Evolutionary conservation across 2,329 filamentous ascomycete genomes (phyloP).

Genomic region (Metarhizium album): DNA sequence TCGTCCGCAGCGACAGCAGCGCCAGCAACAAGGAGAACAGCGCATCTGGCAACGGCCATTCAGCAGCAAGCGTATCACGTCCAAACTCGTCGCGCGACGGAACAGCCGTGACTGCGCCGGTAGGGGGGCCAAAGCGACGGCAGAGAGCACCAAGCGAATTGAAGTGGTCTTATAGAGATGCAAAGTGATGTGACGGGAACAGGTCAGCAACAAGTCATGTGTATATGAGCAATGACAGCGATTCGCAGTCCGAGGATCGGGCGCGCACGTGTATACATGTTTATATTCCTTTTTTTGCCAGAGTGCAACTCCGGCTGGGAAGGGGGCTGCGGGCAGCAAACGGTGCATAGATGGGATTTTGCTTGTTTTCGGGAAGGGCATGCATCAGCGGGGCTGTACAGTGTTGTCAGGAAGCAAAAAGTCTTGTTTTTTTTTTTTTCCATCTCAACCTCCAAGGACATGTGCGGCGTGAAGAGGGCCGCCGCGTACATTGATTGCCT

Average conservation of each 20-base stretch:
- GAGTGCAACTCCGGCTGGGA: no score
- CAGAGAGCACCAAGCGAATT: conserved; percentile 16
- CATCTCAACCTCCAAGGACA: neutral
- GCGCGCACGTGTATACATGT: neutral
- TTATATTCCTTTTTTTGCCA: neutral
- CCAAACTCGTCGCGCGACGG: conserved; percentile 4
- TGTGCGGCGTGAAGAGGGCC: neutral
- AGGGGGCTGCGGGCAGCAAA: neutral
- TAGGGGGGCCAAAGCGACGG: conserved; percentile 15
- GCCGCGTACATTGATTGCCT: neutral
- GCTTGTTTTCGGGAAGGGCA: neutral
- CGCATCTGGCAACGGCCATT: neutral
- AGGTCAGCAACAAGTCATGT: neutral
- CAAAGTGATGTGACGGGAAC: neutral
- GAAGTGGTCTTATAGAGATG: conserved; percentile 14
- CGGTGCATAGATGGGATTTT: neutral
- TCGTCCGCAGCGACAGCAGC: conserved; percentile 28
- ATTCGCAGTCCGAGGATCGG: neutral
- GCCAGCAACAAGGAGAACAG: conserved; percentile 29
- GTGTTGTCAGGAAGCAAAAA: neutral
- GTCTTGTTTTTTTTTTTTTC: neutral
- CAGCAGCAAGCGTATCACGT: neutral
- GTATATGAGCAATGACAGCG: neutral
- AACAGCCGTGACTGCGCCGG: conserved; percentile 3
- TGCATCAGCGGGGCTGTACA: neutral